Evolutionary conservation across 2,329 filamentous ascomycete genomes (phyloP).

Genomic region (Helotiales sp.): DNA sequence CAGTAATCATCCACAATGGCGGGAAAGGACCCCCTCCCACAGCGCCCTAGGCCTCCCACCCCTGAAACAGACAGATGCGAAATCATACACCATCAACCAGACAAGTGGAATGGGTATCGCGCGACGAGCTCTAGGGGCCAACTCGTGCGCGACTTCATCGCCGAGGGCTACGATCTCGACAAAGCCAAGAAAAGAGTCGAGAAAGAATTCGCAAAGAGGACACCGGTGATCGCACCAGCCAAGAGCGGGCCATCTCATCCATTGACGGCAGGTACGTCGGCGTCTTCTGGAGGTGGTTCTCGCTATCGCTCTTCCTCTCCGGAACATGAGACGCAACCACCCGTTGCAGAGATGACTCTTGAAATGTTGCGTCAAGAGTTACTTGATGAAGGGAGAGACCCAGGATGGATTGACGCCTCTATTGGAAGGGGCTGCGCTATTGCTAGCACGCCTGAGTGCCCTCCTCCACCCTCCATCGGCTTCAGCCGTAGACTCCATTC

Average conservation of each 20-base stretch:
- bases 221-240: neutral
- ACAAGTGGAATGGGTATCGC: neutral
- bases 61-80: neutral
- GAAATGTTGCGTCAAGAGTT: neutral
- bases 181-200: neutral
- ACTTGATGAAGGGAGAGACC: neutral
- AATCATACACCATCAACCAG: neutral
- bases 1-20: neutral
- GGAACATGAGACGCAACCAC: neutral
- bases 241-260: neutral
- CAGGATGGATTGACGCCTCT: neutral
- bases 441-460: neutral
- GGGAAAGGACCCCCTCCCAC: neutral
- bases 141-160: neutral
- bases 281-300: neutral
- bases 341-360: neutral
- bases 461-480: neutral
- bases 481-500: neutral
- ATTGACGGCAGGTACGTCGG: neutral
- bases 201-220: neutral
- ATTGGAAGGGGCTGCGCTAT: neutral
- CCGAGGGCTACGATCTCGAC: constrained; percentile 20
- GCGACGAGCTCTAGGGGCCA: neutral
- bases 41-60: neutral
- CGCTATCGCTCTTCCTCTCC: neutral